These are phyloP conservation scores for Backusella sp. DNA, from an alignment of 192 early-diverging fungal species.

Conservation along the genomic window DNA sequence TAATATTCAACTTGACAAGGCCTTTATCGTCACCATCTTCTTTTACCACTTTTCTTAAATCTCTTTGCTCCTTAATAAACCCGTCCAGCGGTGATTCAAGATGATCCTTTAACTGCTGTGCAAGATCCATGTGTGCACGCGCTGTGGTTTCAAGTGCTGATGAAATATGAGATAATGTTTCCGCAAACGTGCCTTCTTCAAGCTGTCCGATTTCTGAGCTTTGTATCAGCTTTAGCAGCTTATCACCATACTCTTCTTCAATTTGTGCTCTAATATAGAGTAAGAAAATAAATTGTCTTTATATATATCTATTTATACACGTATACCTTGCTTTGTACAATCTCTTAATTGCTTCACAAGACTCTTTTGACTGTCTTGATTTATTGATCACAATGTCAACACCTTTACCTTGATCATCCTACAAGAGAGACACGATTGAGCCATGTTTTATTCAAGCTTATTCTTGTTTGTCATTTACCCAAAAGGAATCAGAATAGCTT, in stretches of 20 bases:
- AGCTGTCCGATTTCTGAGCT: slow-evolving; percentile 8
- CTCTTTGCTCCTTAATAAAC: slow-evolving; percentile 65
- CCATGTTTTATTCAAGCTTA: neutral
- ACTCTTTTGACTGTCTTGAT: slow-evolving; percentile 67
- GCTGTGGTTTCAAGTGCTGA: slow-evolving; percentile 65
- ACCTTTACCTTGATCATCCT: slow-evolving; percentile 67
- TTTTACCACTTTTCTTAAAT: slow-evolving; percentile 51
- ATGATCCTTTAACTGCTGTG: slow-evolving; percentile 62
- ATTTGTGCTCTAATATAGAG: slow-evolving; percentile 50
- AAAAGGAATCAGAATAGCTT: slow-evolving; percentile 29
- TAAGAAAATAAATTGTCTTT: no score
- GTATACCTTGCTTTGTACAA: slow-evolving; percentile 56
- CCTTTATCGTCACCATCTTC: no score
- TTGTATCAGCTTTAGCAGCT: slow-evolving; percentile 45
- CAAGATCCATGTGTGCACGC: slow-evolving; percentile 64
- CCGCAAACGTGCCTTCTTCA: slow-evolving; percentile 48
- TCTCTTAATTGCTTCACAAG: slow-evolving; percentile 63
- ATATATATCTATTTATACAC: neutral
- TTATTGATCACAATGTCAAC: slow-evolving; percentile 61
- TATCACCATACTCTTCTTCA: slow-evolving; percentile 74
- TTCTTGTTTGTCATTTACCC: slow-evolving; percentile 17
- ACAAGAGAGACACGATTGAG: neutral
- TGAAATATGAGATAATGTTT: slow-evolving; percentile 56
- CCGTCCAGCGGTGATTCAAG: slow-evolving; percentile 55
- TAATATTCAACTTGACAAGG: neutral